Evolutionary conservation across 192 early-diverging fungal species (phyloP).

Genomic region (Kappamyces sp.): DNA sequence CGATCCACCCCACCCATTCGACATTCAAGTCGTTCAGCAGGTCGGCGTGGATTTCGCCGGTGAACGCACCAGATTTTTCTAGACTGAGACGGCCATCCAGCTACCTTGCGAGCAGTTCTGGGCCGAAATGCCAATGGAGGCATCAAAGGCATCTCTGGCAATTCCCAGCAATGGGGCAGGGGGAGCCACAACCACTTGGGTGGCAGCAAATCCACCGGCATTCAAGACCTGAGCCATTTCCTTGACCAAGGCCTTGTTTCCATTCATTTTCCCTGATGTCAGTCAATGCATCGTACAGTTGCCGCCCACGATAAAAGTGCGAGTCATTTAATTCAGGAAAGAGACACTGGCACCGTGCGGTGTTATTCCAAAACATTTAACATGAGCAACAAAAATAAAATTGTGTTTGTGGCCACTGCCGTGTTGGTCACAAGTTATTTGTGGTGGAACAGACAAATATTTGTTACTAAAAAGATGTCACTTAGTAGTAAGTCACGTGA

Average conservation of each 20-base stretch:
- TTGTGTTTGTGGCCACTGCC: too few relatives aligned
- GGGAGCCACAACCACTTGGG: slow-evolving; percentile 90
- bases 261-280: slow-evolving; percentile 88
- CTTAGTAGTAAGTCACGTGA: too few relatives aligned
- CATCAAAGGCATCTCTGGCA: slow-evolving; percentile 54
- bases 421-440: too few relatives aligned
- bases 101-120: slow-evolving; percentile 62
- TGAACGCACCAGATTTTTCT: slow-evolving; percentile 86
- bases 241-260: slow-evolving; percentile 66
- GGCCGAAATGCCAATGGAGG: slow-evolving; percentile 83
- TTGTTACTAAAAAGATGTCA: too few relatives aligned
- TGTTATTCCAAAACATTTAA: too few relatives aligned
- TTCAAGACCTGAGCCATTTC: slow-evolving; percentile 74
- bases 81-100: slow-evolving; percentile 45
- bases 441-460: too few relatives aligned
- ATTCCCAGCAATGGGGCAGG: slow-evolving; percentile 85
- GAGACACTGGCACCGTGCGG: too few relatives aligned
- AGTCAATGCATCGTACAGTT: slow-evolving; percentile 33
- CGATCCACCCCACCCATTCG: slow-evolving; percentile 62
- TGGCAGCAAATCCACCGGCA: slow-evolving; percentile 17
- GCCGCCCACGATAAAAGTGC: slow-evolving; percentile 35
- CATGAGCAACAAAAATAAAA: too few relatives aligned
- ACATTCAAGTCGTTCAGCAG: slow-evolving; percentile 94
- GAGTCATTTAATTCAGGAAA: neutral
- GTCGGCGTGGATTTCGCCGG: slow-evolving; percentile 92